These are phyloP conservation scores for Rhizopogon vulgaris DNA, from an alignment of 768 basidiomycete species.

Conservation along the genomic window DNA sequence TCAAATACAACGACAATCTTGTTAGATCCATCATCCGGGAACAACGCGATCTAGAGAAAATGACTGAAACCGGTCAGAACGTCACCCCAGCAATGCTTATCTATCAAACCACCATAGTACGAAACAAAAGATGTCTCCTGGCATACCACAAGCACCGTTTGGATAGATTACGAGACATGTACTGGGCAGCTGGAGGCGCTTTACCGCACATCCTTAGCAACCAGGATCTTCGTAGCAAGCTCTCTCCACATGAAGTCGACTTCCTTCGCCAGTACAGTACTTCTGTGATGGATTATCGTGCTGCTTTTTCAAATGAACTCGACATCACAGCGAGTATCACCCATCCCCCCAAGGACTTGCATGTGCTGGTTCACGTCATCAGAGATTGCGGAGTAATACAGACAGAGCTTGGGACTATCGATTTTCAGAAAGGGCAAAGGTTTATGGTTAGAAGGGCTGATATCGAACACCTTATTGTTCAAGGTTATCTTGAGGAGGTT, in stretches of 20 bases:
- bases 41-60: conserved; percentile 79
- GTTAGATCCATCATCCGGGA: conserved; percentile 86
- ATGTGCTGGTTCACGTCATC: conserved; percentile 82
- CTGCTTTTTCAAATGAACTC: conserved; percentile 78
- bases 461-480: conserved; percentile 90
- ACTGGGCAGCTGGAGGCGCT: conserved; percentile 86
- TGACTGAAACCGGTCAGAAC: conserved; percentile 41
- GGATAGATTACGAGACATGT: conserved; percentile 78
- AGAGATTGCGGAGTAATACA: conserved; percentile 89
- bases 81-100: conserved; percentile 61
- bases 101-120: conserved; percentile 81
- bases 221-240: conserved; percentile 60
- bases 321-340: conserved; percentile 83
- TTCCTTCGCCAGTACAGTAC: conserved; percentile 78
- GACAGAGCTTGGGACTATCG: conserved; percentile 85
- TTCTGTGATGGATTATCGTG: conserved; percentile 77
- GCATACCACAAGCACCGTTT: conserved; percentile 89
- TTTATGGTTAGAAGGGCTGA: conserved; percentile 85
- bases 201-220: conserved; percentile 75
- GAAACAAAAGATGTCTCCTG: conserved; percentile 94
- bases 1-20: conserved; percentile 89
- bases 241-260: conserved; percentile 79
- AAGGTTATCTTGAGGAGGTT: conserved; percentile 89
- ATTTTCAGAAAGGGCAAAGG: conserved; percentile 85
- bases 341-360: conserved; percentile 82